Evolutionary conservation across 345 rosid genomes (phyloP), one percentile per base, ranked within the genome.

Genomic region (Physaria fendleri): DNA sequence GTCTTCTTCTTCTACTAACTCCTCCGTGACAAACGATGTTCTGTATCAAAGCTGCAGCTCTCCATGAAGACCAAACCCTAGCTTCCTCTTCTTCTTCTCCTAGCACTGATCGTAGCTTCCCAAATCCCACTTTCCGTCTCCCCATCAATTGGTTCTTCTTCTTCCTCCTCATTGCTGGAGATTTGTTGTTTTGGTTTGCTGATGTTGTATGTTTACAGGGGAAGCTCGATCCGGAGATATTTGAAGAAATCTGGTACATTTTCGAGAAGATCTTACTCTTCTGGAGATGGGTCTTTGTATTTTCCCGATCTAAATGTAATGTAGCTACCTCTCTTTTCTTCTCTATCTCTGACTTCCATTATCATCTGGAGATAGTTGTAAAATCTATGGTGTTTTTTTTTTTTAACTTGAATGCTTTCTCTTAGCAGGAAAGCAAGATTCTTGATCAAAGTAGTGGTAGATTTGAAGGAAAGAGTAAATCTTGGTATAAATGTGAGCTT

Each of bases 401-500:
- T n/a, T n/a, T n/a, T n/a, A n/a, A n/a, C n/a, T 30, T 11, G 12
- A 33, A 45, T 24, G 8, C 14, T 34, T 62, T 51, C n/a, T 14
- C 11, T 32, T 56, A 59, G 50, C 71, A 79, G 82, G 80, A 74
- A 44, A 52, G 67, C 64, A 70, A 69, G 59, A 48, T 56, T 43
- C 62, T 22, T 56, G 71, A 68, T 17, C 72, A 70, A 68, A 74
- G 32, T 33, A 76, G 62, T 50, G 76, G 68, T 60, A 71, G 56
- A 45, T 65, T 74, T 80, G 81, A 77, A 70, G 80, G 68, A 33
- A 74, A 49, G 44, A 70, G 74, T 56, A 70, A 56, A 39, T 50
- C 78, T 48, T 52, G 69, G 71, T 80, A 90, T 68, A 85, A 73
- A 50, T 34, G 64, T 77, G 82, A 82, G 78, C 97, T 90, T 33